phyloP scores from a whole-genome alignment of 2,329 filamentous ascomycete species.

The Chaetomiaceae sp. region DNA sequence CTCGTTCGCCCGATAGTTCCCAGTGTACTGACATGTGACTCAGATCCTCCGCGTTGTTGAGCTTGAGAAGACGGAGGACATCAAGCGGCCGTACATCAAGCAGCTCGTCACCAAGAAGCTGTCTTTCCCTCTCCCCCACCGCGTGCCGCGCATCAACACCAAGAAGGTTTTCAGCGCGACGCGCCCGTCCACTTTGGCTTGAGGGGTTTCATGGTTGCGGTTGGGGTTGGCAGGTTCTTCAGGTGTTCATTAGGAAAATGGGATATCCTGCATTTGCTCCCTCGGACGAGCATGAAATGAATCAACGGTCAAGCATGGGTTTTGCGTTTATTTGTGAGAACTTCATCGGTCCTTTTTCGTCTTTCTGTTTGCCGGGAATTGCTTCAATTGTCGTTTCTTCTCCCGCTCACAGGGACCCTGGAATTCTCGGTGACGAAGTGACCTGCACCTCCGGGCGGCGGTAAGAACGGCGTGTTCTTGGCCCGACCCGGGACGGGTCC shows the following conservation, averaged over 20 bases:
- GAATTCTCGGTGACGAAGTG: neutral
- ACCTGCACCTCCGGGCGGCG: neutral
- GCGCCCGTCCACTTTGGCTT: slow-evolving; percentile 97
- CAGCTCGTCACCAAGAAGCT: slow-evolving; percentile 93
- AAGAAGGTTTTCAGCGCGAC: slow-evolving; percentile 91
- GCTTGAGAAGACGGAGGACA: slow-evolving; percentile 86
- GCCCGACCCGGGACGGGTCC: neutral
- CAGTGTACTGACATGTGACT: slow-evolving; percentile 27
- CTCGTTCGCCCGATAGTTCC: slow-evolving; percentile 2
- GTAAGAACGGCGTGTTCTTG: neutral
- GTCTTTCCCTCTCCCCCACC: slow-evolving; percentile 98
- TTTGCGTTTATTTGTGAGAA: slow-evolving; percentile 19
- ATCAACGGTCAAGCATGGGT: slow-evolving; percentile 30
- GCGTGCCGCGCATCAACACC: slow-evolving; percentile 73
- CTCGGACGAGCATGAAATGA: slow-evolving; percentile 43
- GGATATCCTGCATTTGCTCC: slow-evolving; percentile 57
- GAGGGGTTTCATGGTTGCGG: slow-evolving; percentile 56
- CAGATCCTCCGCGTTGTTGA: slow-evolving; percentile 98
- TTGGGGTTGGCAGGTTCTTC: slow-evolving; percentile 51
- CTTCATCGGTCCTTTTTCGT: slow-evolving; percentile 1
- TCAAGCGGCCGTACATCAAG: slow-evolving; percentile 99
- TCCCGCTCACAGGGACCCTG: neutral
- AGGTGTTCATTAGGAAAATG: slow-evolving; percentile 60
- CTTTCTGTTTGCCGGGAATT: slow-evolving; percentile 6
- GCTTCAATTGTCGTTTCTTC: neutral